Percentiles rank a stretch among this genome's conserved stretches.
These are phyloP conservation scores for Carex scoparia DNA, from an alignment of 176 grass and related monocot genomes.

Conservation along the genomic window DNA sequence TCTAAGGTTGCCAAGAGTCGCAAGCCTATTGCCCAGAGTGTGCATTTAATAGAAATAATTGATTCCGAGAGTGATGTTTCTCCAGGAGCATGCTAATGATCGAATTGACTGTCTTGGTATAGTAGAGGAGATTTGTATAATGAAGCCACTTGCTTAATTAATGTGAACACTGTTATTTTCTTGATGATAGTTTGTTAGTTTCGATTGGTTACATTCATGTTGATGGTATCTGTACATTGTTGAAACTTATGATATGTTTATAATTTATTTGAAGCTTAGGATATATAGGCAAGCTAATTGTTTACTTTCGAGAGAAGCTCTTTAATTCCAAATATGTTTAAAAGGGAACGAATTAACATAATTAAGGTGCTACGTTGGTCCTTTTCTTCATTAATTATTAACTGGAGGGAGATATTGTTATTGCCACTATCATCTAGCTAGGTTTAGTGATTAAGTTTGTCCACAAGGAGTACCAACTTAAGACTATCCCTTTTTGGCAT, in stretches of 20 bases:
- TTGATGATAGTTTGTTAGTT: no score
- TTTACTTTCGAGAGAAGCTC: background rate
- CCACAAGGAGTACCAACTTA: no score
- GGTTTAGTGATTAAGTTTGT: no score
- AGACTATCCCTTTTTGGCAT: no score
- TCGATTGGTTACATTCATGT: no score
- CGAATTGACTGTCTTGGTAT: constrained; percentile 38
- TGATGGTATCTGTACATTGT: no score
- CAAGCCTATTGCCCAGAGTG: background rate
- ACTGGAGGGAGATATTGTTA: no score
- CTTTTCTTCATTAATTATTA: no score
- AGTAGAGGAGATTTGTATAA: constrained; percentile 46
- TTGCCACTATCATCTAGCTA: no score
- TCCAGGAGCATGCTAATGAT: constrained; percentile 39
- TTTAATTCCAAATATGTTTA: background rate
- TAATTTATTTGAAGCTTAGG: background rate
- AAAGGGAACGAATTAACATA: no score
- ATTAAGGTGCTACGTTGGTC: no score
- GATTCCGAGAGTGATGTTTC: constrained; percentile 40
- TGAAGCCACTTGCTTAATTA: constrained; percentile 23
- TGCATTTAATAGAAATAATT: constrained; percentile 37
- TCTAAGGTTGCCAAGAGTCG: constrained; percentile 40
- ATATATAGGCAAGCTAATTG: background rate
- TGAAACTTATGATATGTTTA: background rate
- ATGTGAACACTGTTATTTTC: background rate